These are phyloP conservation scores for Plantago lanceolata DNA, from an alignment of 305 asterid species.

Conservation along the genomic window DNA sequence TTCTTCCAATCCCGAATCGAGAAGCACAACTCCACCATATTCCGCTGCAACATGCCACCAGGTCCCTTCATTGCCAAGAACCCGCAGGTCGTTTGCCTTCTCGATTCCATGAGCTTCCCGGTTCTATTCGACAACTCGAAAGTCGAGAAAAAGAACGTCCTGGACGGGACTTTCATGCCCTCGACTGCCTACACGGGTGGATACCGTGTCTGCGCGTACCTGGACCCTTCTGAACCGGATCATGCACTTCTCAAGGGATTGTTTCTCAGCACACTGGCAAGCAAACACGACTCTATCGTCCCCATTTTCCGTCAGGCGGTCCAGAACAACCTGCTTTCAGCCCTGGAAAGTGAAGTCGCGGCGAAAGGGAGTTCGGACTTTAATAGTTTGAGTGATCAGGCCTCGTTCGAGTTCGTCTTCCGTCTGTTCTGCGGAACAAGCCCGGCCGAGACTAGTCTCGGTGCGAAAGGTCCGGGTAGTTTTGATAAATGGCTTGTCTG, in stretches of 20 bases:
- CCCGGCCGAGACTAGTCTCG: constrained; percentile 30
- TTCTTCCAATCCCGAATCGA: constrained; percentile 37
- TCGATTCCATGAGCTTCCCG: constrained; percentile 43
- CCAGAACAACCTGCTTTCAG: constrained; percentile 26
- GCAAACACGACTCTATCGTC: constrained; percentile 24
- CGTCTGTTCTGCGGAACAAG: constrained; percentile 28
- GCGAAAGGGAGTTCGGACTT: constrained; percentile 28
- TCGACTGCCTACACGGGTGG: constrained; percentile 45
- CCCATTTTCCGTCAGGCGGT: constrained; percentile 32
- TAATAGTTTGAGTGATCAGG: constrained; percentile 29
- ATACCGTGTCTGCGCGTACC: constrained; percentile 40
- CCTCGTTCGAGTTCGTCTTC: constrained; percentile 43
- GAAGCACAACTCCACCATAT: constrained; percentile 37
- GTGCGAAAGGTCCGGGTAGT: constrained; percentile 30
- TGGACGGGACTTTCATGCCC: constrained; percentile 51
- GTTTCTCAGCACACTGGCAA: constrained; percentile 22
- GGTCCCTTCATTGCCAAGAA: constrained; percentile 40
- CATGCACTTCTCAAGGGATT: constrained; percentile 33
- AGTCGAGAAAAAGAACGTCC: constrained; percentile 42
- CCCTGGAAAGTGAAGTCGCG: constrained; percentile 32
- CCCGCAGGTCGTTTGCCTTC: constrained; percentile 38
- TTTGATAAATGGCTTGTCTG: constrained; percentile 35
- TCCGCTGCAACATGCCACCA: constrained; percentile 57
- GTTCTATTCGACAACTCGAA: constrained; percentile 44
- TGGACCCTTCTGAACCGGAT: constrained; percentile 41